Conservation (phyloP, 768 basidiomycete species). For the Russula sp. region DNA sequence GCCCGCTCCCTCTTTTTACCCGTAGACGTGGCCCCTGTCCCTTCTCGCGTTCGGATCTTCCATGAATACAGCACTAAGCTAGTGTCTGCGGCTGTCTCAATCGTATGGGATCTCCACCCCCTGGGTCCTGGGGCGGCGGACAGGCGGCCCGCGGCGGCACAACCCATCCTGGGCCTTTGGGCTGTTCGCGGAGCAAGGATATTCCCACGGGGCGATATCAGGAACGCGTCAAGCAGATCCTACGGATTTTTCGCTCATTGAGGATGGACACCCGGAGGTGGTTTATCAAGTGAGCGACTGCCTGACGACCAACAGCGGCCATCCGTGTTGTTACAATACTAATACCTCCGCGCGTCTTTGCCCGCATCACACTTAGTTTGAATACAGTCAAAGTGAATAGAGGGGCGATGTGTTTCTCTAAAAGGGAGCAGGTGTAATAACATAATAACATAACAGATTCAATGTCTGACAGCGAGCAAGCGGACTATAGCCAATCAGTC, state of each 20-base stretch:
- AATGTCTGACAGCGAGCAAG: not conserved
- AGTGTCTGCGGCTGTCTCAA: no score
- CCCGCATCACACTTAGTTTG: not conserved
- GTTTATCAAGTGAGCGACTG: not conserved
- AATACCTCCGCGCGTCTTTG: not conserved
- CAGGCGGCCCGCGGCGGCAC: slow-evolving; percentile 56
- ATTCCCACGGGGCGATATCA: not conserved
- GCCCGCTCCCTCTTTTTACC: not conserved
- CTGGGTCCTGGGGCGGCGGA: not conserved
- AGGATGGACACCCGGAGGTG: not conserved
- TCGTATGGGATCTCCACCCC: not conserved
- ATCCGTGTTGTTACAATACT: not conserved
- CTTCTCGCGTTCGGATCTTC: not conserved
- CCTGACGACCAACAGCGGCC: not conserved
- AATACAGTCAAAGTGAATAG: not conserved
- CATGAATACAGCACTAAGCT: no score
- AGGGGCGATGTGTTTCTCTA: not conserved
- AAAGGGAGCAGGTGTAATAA: not conserved
- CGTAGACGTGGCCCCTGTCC: not conserved
- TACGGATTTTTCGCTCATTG: not conserved
- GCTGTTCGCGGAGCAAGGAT: slow-evolving; percentile 49
- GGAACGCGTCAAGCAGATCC: not conserved
- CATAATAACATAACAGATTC: not conserved
- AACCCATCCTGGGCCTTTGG: slow-evolving; percentile 60
- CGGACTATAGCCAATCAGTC: not conserved